phyloP scores from a whole-genome alignment of 148 eudicot genomes.

The Vaccinium darrowii region DNA sequence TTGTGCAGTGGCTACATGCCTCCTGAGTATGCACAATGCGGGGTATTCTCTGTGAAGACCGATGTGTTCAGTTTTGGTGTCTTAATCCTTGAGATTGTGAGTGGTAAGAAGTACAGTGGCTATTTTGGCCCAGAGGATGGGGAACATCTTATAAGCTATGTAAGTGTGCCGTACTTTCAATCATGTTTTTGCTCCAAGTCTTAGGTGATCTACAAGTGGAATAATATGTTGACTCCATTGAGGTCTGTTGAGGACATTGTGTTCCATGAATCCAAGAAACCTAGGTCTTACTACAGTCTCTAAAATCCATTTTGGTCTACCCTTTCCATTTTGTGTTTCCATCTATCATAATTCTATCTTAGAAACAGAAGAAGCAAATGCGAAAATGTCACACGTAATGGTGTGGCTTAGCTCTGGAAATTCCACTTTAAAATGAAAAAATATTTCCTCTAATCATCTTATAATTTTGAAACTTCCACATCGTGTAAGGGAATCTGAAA shows the following conservation, averaged over 20 bases:
- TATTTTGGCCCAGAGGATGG: neutral
- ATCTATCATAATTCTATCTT: too few relatives aligned
- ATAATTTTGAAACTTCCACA: too few relatives aligned
- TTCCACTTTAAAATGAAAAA: neutral
- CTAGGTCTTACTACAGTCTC: constrained; percentile 41
- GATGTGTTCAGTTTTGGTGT: constrained; percentile 52
- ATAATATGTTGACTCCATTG: neutral
- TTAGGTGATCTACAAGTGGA: neutral
- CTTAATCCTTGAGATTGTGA: constrained; percentile 38
- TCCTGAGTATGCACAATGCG: constrained; percentile 40
- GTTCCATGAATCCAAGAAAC: constrained; percentile 17
- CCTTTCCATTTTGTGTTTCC: too few relatives aligned
- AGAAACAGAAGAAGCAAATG: constrained; percentile 19
- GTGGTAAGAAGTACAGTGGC: constrained; percentile 33
- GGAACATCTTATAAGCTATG: constrained; percentile 35
- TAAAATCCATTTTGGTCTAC: constrained; percentile 19
- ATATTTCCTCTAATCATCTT: too few relatives aligned
- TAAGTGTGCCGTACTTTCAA: constrained; percentile 16
- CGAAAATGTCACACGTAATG: neutral
- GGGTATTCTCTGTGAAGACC: constrained; percentile 37
- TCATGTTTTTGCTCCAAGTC: too few relatives aligned
- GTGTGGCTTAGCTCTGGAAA: neutral
- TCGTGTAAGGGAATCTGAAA: neutral
- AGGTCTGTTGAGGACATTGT: too few relatives aligned
- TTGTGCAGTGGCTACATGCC: constrained; percentile 33